Percentiles rank a stretch among this genome's conserved stretches.
Evolutionary conservation across 371 early-diverging fungal genomes (phyloP).

Genomic region (Choanephora cucurbitarum): DNA sequence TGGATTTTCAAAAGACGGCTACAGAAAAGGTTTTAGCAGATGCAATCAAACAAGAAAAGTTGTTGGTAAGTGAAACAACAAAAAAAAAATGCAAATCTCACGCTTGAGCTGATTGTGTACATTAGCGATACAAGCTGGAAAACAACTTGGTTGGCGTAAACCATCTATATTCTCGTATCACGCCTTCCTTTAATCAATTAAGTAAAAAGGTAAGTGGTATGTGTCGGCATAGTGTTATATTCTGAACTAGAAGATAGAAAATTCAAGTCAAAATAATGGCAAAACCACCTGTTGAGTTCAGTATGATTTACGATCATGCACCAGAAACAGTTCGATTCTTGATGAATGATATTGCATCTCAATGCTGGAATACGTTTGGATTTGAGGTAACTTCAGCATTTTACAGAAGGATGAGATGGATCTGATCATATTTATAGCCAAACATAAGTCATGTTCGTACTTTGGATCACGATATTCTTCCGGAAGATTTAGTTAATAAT

Average conservation of each 20-base stretch:
- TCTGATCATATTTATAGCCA: too few relatives aligned
- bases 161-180: not conserved
- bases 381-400: conserved; percentile 36
- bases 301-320: conserved; percentile 11
- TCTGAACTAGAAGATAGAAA: too few relatives aligned
- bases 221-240: too few relatives aligned
- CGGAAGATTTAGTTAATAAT: conserved; percentile 22
- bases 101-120: too few relatives aligned
- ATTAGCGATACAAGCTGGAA: not conserved
- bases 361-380: conserved; percentile 32
- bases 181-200: not conserved
- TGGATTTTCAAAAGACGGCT: conserved; percentile 1
- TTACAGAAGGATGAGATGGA: too few relatives aligned
- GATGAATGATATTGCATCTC: conserved; percentile 20
- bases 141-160: not conserved
- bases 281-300: conserved; percentile 4
- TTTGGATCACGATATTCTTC: conserved; percentile 9
- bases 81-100: too few relatives aligned
- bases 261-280: conserved; percentile 3
- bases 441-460: conserved; percentile 21
- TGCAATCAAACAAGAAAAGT: conserved; percentile 3
- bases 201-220: not conserved
- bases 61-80: too few relatives aligned
- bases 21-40: conserved; percentile 2
- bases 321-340: conserved; percentile 18